phyloP scores from a whole-genome alignment of 176 grass and related monocot species.

The Phyllostachys edulis region DNA sequence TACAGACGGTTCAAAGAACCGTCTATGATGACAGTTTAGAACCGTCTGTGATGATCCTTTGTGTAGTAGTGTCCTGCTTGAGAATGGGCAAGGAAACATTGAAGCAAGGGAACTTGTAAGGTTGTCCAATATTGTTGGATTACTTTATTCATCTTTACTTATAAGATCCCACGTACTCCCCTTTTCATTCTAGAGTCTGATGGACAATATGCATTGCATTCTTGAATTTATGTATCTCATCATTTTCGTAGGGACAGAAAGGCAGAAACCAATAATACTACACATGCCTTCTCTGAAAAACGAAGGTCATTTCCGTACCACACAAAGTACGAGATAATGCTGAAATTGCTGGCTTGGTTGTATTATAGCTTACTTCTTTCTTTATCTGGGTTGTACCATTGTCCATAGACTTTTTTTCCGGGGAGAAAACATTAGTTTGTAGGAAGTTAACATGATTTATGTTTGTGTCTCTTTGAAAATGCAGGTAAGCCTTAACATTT shows the following conservation, averaged over 20 bases:
- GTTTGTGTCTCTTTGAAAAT: conserved; percentile 12
- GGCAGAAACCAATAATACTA: background rate
- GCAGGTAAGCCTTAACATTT: conserved; percentile 56
- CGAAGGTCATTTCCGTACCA: background rate
- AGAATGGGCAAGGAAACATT: conserved; percentile 40
- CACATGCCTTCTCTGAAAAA: background rate
- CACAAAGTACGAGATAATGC: background rate
- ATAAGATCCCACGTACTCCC: background rate
- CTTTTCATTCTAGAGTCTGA: background rate
- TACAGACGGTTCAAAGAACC: too few relatives aligned
- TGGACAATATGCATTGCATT: background rate
- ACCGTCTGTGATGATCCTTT: too few relatives aligned
- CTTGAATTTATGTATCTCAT: background rate
- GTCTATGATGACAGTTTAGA: too few relatives aligned
- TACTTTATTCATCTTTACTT: background rate
- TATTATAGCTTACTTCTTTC: background rate
- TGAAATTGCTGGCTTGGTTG: background rate
- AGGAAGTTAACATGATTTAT: background rate
- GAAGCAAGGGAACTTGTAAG: conserved; percentile 86
- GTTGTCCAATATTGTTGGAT: conserved; percentile 14
- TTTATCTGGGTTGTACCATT: background rate
- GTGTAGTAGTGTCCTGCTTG: too few relatives aligned
- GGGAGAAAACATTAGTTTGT: background rate
- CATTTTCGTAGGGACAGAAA: background rate
- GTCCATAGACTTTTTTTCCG: background rate